Percentiles rank a stretch among this genome's conserved stretches.
These are phyloP conservation scores for Boletus patriciae DNA, from an alignment of 768 basidiomycete species.

Conservation along the genomic window DNA sequence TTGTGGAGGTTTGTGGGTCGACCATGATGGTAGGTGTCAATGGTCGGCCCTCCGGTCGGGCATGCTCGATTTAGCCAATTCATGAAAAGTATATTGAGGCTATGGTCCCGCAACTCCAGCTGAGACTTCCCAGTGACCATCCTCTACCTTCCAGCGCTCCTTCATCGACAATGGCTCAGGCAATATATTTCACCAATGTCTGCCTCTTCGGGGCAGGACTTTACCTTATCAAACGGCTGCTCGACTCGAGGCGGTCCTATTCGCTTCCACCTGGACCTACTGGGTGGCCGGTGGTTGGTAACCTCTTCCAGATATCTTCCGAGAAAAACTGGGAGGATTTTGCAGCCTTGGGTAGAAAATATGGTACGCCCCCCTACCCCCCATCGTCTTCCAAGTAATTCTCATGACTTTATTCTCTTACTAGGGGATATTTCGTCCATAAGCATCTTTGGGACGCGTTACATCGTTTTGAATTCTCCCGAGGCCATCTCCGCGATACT, in stretches of 20 bases:
- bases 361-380: slow-evolving; percentile 41
- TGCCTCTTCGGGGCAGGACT: slow-evolving; percentile 20
- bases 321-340: slow-evolving; percentile 53
- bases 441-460: slow-evolving; percentile 43
- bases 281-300: slow-evolving; percentile 48
- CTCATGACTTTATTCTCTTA: slow-evolving; percentile 16
- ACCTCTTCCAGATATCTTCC: slow-evolving; percentile 51
- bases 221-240: slow-evolving; percentile 3
- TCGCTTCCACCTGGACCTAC: slow-evolving; percentile 23
- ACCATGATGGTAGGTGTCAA: too few relatives aligned
- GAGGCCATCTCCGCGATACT: slow-evolving; percentile 48
- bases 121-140: background rate
- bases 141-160: background rate
- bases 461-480: slow-evolving; percentile 50
- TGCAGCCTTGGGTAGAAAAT: slow-evolving; percentile 51
- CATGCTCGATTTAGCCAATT: background rate
- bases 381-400: background rate
- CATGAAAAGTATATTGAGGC: background rate
- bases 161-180: background rate
- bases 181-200: background rate
- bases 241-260: background rate
- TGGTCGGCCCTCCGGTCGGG: too few relatives aligned
- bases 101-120: background rate
- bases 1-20: too few relatives aligned
- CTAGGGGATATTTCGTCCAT: slow-evolving; percentile 22